Evolutionary conservation across 306 rosid genomes (phyloP).

Genomic region (Quercus glauca): DNA sequence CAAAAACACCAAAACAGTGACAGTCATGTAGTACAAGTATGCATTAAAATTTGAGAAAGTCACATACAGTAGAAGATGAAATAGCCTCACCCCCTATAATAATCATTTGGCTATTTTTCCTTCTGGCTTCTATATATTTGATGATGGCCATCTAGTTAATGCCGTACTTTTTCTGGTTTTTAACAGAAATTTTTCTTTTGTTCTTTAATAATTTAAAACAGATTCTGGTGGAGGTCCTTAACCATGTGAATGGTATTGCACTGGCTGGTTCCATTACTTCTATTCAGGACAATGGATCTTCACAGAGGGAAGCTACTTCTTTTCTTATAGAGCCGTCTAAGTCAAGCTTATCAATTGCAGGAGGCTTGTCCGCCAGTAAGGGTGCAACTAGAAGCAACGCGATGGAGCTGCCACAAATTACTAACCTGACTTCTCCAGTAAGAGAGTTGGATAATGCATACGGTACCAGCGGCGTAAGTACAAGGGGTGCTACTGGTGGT

Average conservation of each 20-base stretch:
- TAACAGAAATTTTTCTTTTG: conserved; percentile 28
- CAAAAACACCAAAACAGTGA: background rate
- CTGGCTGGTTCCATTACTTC: conserved; percentile 41
- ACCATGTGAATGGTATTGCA: conserved; percentile 48
- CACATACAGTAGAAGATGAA: background rate
- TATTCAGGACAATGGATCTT: conserved; percentile 75
- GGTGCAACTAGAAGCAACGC: conserved; percentile 59
- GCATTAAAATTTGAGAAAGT: background rate
- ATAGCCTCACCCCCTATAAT: background rate
- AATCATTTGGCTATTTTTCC: background rate
- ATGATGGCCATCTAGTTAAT: conserved; percentile 19
- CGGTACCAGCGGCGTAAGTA: conserved; percentile 71
- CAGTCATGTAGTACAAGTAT: background rate
- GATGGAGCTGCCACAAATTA: conserved; percentile 59
- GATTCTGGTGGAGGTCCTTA: conserved; percentile 93
- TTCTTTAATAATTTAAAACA: conserved; percentile 38
- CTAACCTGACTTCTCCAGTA: conserved; percentile 46
- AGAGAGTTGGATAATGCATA: conserved; percentile 66
- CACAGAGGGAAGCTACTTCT: conserved; percentile 65
- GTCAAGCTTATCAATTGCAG: conserved; percentile 74
- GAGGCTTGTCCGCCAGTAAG: conserved; percentile 80
- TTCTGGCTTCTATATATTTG: background rate
- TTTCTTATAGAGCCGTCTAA: conserved; percentile 77
- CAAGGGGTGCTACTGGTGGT: conserved; percentile 88
- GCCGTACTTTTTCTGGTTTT: conserved; percentile 25